Percentiles rank a stretch among this genome's conserved stretches.
Conservation (phyloP, 2,329 filamentous ascomycete genomes). For the Huntiella decipiens region DNA sequence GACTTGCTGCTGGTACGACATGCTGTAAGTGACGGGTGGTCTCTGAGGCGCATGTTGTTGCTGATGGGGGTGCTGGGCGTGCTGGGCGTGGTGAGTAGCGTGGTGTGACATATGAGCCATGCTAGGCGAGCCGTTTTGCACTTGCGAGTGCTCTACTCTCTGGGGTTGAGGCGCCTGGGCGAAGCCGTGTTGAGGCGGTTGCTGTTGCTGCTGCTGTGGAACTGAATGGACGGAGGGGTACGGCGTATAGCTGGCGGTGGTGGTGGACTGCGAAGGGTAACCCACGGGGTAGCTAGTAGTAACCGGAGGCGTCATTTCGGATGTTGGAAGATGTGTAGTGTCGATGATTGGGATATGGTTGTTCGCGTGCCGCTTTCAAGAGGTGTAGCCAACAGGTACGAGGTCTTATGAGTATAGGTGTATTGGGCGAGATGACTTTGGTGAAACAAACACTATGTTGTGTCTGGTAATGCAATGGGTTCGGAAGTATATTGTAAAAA, state of each 20-base stretch:
- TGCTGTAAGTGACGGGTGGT: conserved; percentile 7
- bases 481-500: too few relatives aligned
- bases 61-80: conserved; percentile 2
- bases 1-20: conserved; percentile 9
- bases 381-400: too few relatives aligned
- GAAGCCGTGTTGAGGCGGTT: conserved; percentile 5
- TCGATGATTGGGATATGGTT: too few relatives aligned
- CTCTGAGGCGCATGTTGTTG: conserved; percentile 6
- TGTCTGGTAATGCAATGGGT: too few relatives aligned
- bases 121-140: conserved; percentile 5
- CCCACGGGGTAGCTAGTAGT: conserved; percentile 3
- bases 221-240: not conserved
- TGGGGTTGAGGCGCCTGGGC: conserved; percentile 4
- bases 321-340: not conserved
- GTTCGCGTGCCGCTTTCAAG: too few relatives aligned
- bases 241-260: conserved; percentile 1
- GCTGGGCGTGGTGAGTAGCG: conserved; percentile 2
- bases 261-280: conserved; percentile 4
- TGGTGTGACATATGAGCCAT: conserved; percentile 5
- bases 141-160: conserved; percentile 7
- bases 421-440: too few relatives aligned
- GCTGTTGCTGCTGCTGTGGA: not conserved
- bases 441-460: too few relatives aligned
- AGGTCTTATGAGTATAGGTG: too few relatives aligned
- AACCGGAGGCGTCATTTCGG: conserved; percentile 6